A percentile compares a stretch with the other conserved stretches of the same genome.
Conservation (phyloP, 140 eudicot species). For the Bidens hawaiensis region DNA sequence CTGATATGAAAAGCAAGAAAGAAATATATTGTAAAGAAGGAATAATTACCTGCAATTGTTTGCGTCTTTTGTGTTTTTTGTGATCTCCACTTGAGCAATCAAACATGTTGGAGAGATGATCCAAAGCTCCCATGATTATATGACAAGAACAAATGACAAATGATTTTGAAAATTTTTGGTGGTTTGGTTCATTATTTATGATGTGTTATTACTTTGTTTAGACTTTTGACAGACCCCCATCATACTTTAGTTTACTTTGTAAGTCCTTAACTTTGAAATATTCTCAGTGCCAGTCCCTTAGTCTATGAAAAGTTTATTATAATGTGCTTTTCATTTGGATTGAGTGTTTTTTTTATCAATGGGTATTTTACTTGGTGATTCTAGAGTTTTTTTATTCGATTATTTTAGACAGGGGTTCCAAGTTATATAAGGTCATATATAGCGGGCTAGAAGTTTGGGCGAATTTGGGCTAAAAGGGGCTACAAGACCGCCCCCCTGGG, state of each 20-base stretch:
- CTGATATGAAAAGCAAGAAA: no score
- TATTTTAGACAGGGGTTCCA: no score
- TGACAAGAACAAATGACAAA: neutral
- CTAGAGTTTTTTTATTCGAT: no score
- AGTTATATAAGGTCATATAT: no score
- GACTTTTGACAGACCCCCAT: no score
- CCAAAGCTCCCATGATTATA: conserved; percentile 52
- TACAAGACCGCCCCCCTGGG: no score
- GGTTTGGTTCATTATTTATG: conserved; percentile 4
- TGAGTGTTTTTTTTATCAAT: no score
- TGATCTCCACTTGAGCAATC: conserved; percentile 47
- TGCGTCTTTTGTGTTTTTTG: conserved; percentile 38
- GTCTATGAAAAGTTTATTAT: neutral
- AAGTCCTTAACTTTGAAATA: neutral
- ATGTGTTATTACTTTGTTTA: neutral
- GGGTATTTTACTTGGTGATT: no score
- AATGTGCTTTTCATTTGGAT: no score
- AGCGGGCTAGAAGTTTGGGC: no score
- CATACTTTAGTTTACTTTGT: neutral
- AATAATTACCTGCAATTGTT: conserved; percentile 43
- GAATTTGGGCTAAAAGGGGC: no score
- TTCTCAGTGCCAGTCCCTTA: neutral
- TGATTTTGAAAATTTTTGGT: neutral
- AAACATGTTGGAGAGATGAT: conserved; percentile 55
- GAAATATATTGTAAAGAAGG: no score